These are phyloP conservation scores for Ophiocordyceps camponoti-floridani DNA, from an alignment of 2,329 filamentous ascomycete genomes.

Conservation along the genomic window DNA sequence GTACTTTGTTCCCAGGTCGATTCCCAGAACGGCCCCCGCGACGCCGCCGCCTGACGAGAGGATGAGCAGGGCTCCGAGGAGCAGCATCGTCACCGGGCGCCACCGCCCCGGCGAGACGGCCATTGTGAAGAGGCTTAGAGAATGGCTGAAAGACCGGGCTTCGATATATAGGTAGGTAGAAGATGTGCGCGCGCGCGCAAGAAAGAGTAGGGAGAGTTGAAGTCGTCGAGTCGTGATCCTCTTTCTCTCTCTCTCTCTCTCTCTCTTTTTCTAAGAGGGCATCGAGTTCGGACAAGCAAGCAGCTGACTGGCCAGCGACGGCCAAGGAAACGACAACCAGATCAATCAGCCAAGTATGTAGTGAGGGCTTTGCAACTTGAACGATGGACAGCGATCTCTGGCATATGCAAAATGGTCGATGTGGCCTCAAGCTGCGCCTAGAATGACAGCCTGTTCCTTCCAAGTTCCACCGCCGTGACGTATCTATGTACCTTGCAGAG, in stretches of 20 bases:
- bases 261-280: neutral
- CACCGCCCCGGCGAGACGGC: conserved; percentile 14
- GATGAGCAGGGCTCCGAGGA: conserved; percentile 19
- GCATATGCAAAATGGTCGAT: neutral
- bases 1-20: conserved; percentile 92
- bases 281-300: neutral
- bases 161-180: neutral
- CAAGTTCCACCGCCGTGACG: neutral
- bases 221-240: neutral
- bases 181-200: neutral
- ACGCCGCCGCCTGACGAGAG: conserved; percentile 29
- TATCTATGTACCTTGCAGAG: no score
- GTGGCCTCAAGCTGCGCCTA: neutral
- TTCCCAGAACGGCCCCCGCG: conserved; percentile 61
- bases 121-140: conserved; percentile 12
- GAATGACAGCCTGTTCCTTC: neutral
- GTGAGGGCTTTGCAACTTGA: neutral
- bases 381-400: no score
- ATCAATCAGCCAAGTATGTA: neutral
- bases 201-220: neutral
- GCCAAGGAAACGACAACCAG: neutral
- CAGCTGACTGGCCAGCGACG: neutral
- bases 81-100: conserved; percentile 14
- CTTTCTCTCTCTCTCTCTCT: neutral
- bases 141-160: neutral